Evolutionary conservation across 371 early-diverging fungal species (phyloP), one percentile per base, ranked within the genome.

Genomic region (Mycotypha africana): DNA sequence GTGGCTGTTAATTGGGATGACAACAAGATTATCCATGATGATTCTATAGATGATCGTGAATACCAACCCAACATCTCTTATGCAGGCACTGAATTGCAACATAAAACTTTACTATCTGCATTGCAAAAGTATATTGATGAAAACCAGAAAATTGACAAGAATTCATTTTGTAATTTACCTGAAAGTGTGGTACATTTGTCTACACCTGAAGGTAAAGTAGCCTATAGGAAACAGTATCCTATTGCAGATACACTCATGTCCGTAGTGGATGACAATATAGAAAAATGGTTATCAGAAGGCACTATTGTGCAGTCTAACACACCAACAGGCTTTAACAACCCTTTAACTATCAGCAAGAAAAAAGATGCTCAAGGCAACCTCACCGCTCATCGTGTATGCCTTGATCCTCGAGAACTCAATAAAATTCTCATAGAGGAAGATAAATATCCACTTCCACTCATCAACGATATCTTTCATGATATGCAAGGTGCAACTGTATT

Each of bases 311-410:
- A 24, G 22, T 42, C 50, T 20, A 4, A 5, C 4, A 19, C 40
- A 8, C 5, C 5, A 37, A 36, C 50, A 5, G 42, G n/a, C 21
- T 49, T 42, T 37, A 49, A 49, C 9, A 25, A 31, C 17, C 50
- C 50, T 23, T 39, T 49, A 5, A 49, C 50, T 12, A n/a, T 49
- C 4, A 24, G 38, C 11, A 15, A 6, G 12, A 49, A 49, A 32
- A 49, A 49, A 31, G 42, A 49, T 37, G 11, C n/a, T n/a, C 31
- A 42, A 7, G 50, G 42, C 30, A 49, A 42, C 5, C 3, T n/a
- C 7, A 49, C 50, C 3, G 50, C 28, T 16, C 17, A 38, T 37
- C 4, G 53, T 11, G 17, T 42, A 16, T 37, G 37, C 3, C n/a
- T 52, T 1, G 42, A 46, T 23, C 14, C 53, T 15, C 12, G 45